A percentile compares a stretch with the other conserved stretches of the same genome.
phyloP scores from a whole-genome alignment of 352 stramenopile genomes.

The Thalassiosira livingstoniorum region DNA sequence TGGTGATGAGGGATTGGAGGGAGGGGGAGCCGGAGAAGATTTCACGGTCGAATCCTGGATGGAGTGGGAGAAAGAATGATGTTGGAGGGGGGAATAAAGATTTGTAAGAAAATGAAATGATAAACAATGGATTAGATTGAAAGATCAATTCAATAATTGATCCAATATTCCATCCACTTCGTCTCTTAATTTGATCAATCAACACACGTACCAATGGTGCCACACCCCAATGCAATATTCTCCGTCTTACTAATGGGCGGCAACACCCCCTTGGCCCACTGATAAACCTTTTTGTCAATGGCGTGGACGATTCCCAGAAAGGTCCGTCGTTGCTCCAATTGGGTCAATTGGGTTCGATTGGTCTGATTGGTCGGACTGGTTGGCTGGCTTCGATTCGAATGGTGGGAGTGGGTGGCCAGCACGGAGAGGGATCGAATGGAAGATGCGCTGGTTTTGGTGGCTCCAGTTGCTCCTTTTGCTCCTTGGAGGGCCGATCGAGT shows the following conservation, averaged over 20 bases:
- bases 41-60: slow-evolving; percentile 93
- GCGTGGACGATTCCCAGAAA: slow-evolving; percentile 76
- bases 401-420: no score
- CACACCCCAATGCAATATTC: slow-evolving; percentile 93
- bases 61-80: neutral
- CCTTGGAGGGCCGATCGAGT: no score
- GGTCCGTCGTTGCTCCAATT: slow-evolving; percentile 62
- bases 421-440: no score
- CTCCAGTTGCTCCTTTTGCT: no score
- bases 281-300: slow-evolving; percentile 92
- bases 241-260: slow-evolving; percentile 95
- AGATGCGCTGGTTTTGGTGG: no score
- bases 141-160: no score
- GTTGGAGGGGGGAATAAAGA: neutral
- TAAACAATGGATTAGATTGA: no score
- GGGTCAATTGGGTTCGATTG: no score
- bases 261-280: slow-evolving; percentile 94
- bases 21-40: slow-evolving; percentile 95
- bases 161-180: no score
- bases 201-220: slow-evolving; percentile 90
- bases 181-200: no score
- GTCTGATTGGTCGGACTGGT: no score
- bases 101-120: neutral
- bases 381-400: no score
- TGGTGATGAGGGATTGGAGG: slow-evolving; percentile 92